phyloP scores from a whole-genome alignment of 257 asterid species.

The Solanum habrochaites region DNA sequence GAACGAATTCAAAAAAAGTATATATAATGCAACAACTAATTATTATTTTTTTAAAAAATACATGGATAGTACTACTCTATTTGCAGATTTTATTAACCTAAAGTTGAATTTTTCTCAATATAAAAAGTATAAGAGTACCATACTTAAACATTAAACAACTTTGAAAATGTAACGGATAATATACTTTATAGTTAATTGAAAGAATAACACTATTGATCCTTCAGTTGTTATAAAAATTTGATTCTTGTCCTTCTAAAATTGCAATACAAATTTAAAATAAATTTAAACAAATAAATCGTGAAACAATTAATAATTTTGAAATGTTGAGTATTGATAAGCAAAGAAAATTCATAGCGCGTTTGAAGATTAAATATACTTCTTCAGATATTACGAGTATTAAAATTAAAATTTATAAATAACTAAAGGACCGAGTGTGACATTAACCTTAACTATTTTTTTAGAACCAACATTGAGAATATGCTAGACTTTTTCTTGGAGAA shows the following conservation, averaged over 20 bases:
- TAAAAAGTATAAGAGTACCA: not conserved
- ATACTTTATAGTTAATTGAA: not conserved
- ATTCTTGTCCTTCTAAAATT: not conserved
- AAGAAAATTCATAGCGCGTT: not conserved
- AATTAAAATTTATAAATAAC: not conserved
- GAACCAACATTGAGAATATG: not conserved
- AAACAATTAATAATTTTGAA: not conserved
- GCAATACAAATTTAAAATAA: not conserved
- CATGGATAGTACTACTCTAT: not conserved
- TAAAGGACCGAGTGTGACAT: not conserved
- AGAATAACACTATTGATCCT: not conserved
- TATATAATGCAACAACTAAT: not conserved
- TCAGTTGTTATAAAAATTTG: rapidly evolving
- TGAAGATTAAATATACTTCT: not conserved
- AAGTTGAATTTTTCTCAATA: not conserved
- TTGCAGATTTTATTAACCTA: not conserved
- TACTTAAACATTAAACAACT: not conserved
- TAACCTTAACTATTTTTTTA: not conserved
- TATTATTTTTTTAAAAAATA: not conserved
- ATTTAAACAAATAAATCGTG: too few species aligned
- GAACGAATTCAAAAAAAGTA: not conserved
- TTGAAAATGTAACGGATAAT: not conserved
- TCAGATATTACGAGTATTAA: not conserved
- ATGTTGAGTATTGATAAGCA: not conserved
- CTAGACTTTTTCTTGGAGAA: not conserved